phyloP scores from a whole-genome alignment of 768 basidiomycete species.

The Tephrocybe sp. region DNA sequence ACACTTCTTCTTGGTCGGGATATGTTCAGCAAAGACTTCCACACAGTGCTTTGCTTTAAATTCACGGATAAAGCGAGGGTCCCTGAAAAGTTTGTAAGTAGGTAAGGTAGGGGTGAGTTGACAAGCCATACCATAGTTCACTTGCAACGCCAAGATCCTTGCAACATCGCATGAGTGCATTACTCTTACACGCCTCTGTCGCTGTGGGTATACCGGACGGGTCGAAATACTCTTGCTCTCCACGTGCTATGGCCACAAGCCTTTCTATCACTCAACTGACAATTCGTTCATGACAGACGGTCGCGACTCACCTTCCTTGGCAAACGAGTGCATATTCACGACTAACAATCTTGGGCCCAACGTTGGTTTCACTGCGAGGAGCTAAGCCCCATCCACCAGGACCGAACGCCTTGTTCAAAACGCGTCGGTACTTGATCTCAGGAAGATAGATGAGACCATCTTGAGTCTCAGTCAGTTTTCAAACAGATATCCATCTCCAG shows the following conservation, averaged over 20 bases:
- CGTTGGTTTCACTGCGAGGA: constrained; percentile 89
- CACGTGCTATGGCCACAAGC: constrained; percentile 86
- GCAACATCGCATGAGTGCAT: constrained; percentile 96
- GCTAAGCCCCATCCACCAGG: constrained; percentile 98
- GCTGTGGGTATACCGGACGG: constrained; percentile 89
- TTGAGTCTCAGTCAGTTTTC: constrained; percentile 26
- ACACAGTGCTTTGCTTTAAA: constrained; percentile 85
- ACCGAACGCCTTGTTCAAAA: constrained; percentile 91
- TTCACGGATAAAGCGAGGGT: constrained; percentile 91
- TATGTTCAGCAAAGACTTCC: constrained; percentile 85
- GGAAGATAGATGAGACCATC: constrained; percentile 95
- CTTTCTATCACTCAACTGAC: constrained; percentile 34
- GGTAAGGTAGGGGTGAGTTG: background rate
- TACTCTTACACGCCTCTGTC: constrained; percentile 93
- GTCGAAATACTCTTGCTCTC: constrained; percentile 97
- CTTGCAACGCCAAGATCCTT: constrained; percentile 96
- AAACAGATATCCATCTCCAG: background rate
- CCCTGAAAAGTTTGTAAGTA: constrained; percentile 49
- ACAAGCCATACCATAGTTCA: constrained; percentile 77
- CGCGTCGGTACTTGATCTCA: constrained; percentile 94
- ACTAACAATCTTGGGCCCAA: constrained; percentile 84
- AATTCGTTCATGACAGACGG: background rate
- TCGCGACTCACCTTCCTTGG: constrained; percentile 69
- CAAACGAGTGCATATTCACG: constrained; percentile 95
- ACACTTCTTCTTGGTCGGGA: constrained; percentile 88